Evolutionary conservation across 805 yeast genomes (phyloP).

Genomic region (Lachancea meyersii): DNA sequence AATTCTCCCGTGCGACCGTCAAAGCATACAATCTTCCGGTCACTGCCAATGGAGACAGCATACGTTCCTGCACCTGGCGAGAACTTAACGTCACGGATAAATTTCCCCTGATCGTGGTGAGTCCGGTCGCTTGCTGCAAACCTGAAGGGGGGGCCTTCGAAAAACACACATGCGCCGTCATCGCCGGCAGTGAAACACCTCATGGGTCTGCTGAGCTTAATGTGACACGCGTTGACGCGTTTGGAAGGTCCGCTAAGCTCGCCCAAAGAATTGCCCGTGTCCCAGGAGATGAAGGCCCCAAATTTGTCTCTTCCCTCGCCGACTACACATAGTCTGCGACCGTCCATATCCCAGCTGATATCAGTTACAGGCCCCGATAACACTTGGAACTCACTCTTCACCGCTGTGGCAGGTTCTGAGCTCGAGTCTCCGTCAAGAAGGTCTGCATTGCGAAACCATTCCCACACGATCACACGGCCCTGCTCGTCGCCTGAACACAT

Average conservation of each 20-base stretch:
- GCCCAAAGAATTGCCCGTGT: conserved; percentile 94
- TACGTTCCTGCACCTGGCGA: conserved; percentile 65
- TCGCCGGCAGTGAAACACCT: conserved; percentile 91
- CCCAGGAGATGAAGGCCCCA: conserved; percentile 91
- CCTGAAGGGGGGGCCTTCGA: conserved; percentile 91
- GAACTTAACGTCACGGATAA: conserved; percentile 73
- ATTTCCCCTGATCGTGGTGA: conserved; percentile 58
- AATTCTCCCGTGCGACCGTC: conserved; percentile 86
- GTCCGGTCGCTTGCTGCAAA: conserved; percentile 68
- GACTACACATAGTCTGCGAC: conserved; percentile 80
- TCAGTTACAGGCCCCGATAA: conserved; percentile 77
- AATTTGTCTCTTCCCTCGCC: conserved; percentile 89
- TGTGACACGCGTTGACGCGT: conserved; percentile 73
- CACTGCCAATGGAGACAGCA: conserved; percentile 79
- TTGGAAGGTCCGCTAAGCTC: conserved; percentile 91
- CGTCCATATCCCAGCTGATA: conserved; percentile 89
- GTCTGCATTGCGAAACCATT: conserved; percentile 44
- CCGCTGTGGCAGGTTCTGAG: conserved; percentile 32
- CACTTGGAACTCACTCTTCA: conserved; percentile 77
- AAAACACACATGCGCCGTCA: conserved; percentile 78
- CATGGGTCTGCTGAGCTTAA: conserved; percentile 83
- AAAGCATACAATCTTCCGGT: conserved; percentile 67
- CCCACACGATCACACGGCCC: conserved; percentile 92
- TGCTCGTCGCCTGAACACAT: conserved; percentile 87
- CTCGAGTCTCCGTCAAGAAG: conserved; percentile 30